A percentile compares a stretch with the other conserved stretches of the same genome.
Conservation (phyloP, 306 rosid genomes). For the Ochetophila trinervis region DNA sequence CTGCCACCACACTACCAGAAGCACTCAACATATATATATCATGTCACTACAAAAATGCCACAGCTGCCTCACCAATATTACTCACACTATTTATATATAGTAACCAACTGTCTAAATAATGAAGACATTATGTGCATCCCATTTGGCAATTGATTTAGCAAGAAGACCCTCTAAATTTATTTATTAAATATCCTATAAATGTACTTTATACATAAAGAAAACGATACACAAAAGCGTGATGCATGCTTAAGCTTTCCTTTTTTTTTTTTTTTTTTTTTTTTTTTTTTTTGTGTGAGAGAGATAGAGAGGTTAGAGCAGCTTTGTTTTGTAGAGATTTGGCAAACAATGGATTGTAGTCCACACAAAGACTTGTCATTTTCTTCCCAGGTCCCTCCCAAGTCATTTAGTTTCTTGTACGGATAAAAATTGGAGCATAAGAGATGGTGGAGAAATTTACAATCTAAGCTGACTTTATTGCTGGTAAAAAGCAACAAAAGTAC, state of each 20-base stretch:
- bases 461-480: constrained; percentile 19
- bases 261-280: not conserved
- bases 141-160: no score
- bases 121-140: no score
- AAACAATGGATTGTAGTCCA: constrained; percentile 7
- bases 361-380: constrained; percentile 24
- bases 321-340: not conserved
- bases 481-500: constrained; percentile 1
- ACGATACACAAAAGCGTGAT: no score
- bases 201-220: no score
- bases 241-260: constrained; percentile 3
- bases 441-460: constrained; percentile 32
- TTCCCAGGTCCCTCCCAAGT: not conserved
- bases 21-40: not conserved
- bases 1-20: not conserved
- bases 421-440: constrained; percentile 9
- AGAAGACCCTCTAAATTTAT: no score
- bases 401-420: not conserved
- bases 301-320: not conserved
- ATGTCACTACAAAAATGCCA: not conserved
- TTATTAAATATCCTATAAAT: no score
- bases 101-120: no score
- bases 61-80: not conserved
- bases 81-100: not conserved
- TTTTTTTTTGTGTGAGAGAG: not conserved